A percentile compares a stretch with the other conserved stretches of the same genome.
These are phyloP conservation scores for Leccinum holopus DNA, from an alignment of 1,284 basidiomycete genomes.

Conservation along the genomic window DNA sequence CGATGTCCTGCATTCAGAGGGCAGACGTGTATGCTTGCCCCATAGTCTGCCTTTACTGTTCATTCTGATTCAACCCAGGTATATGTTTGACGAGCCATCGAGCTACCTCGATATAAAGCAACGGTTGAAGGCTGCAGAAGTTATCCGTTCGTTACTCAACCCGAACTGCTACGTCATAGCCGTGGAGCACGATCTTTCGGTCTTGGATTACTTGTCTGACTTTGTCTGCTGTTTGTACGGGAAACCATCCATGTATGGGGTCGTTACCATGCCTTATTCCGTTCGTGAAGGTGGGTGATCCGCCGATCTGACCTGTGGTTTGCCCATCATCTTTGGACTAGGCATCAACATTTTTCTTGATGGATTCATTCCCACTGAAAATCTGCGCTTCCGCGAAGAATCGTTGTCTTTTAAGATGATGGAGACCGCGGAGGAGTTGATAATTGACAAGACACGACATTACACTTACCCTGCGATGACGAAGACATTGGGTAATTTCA, in stretches of 20 bases:
- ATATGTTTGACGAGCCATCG: conserved; percentile 98
- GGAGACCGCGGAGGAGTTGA: conserved; percentile 87
- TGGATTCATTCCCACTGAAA: conserved; percentile 61
- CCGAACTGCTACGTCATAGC: conserved; percentile 90
- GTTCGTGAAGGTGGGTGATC: conserved; percentile 82
- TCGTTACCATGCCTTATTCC: conserved; percentile 96
- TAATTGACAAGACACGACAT: conserved; percentile 80
- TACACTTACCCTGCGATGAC: conserved; percentile 93
- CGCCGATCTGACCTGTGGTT: neutral
- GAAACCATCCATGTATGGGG: conserved; percentile 95
- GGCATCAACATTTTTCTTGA: conserved; percentile 99
- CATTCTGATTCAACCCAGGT: conserved; percentile 45
- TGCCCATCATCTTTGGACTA: conserved; percentile 12
- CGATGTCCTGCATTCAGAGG: conserved; percentile 87
- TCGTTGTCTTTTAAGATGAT: conserved; percentile 95
- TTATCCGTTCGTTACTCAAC: conserved; percentile 82
- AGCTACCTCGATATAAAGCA: conserved; percentile 96
- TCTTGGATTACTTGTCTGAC: conserved; percentile 95
- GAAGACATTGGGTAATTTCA: conserved; percentile 92
- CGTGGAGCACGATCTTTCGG: conserved; percentile 97
- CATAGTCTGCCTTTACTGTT: neutral
- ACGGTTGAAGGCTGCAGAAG: conserved; percentile 92
- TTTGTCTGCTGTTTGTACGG: conserved; percentile 97
- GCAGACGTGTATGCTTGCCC: conserved; percentile 77
- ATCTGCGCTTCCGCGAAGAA: conserved; percentile 94